Evolutionary conservation across 345 rosid genomes (phyloP), one percentile per base, ranked within the genome.

Genomic region (Rhodamnia argentea): DNA sequence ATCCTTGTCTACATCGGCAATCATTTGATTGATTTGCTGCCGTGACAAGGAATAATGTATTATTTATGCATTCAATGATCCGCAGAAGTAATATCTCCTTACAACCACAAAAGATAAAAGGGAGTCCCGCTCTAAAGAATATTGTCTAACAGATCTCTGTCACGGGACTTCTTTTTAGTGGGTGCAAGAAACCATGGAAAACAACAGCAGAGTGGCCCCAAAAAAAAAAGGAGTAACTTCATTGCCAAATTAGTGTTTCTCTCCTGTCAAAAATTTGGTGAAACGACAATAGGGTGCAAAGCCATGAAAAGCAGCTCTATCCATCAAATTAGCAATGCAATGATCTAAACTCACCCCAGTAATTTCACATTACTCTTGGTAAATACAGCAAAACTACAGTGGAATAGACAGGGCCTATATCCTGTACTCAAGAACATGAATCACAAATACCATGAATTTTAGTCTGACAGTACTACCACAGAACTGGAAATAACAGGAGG

Each of bases 1-100:
- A 90, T 98, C 98, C 89, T 95, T 98, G 86, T 96, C 99, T 57
- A 98, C 99, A 88, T 98, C 99, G 29, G 94, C 96, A 90, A 98
- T 96, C 98, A 98, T 98, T 95, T 98, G 93, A 22, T 87, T 87
- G 91, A 98, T 97, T 97, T 97, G 97, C 98, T 95, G 91, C 57
- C 85, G 85, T 29, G 53, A n/a, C 81, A 87, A 62, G 87, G 47
- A 78, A 52, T 82, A 56, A 83, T 52, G 40, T 87, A 15, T 16
- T 29, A 29, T 64, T 64, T 10, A 32, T 42, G 78, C 78, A 32
- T 70, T 47, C 56, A 82, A 82, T 47, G 53, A 22, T 42, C 83
- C 40, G n/a, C 53, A 26, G 40, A 82, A 50, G 53, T 2, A 9
- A 82, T 47, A 82, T 82, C 54, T 6, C 44, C 32, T 64, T 18